Evolutionary conservation across 2,329 filamentous ascomycete species (phyloP), one percentile per base, ranked within the genome.

Genomic region (Coccinonectria pachysandricola): DNA sequence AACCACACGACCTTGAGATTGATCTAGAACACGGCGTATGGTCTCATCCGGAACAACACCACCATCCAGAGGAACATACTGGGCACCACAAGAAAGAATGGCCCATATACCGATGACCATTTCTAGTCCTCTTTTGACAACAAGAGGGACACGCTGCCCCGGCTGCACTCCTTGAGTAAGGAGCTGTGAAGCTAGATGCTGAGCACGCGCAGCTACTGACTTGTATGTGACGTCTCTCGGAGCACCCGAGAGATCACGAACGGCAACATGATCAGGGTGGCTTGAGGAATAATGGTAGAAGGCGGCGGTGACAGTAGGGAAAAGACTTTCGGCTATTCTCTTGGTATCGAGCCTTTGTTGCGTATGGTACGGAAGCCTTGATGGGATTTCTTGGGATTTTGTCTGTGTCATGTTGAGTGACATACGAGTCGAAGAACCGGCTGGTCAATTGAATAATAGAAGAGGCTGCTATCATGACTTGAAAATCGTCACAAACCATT

Each of bases 21-120:
- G 57, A 14, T 52, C 45, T 23, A 72, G 52, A 14, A 71, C 67
- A 30, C 65, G 60, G 13, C 50, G 48, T 14, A 75, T 53, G 3
- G 62, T 61, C 11, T 54, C 51, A 25, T 65, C 62, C 0, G 65
- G 54, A 7, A 65, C 61, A 16, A 69, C 56, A 5, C 64, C 63
- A 18, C 69, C 69, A 34, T 76, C 71, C 3, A 75, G 56, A 3
- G 71, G 71, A 5, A 74, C 59, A 40, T 75, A 75, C 36, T 75
- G 69, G 9, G 63, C 70, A 12, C 70, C 69, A 24, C 63, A 63
- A 30, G 68, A 68, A 17, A 75, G 50, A 11, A 73, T 55, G 3
- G 67, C 69, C 29, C 70, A 54, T 24, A 74, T 71, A 12, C 64
- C 68, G 25, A 71, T 56, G 6, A 73, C 50, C 66, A 75, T 71